Percentiles rank a stretch among this genome's conserved stretches.
Conservation (phyloP, 495 filamentous ascomycete genomes). For the Pseudevernia furfuracea region DNA sequence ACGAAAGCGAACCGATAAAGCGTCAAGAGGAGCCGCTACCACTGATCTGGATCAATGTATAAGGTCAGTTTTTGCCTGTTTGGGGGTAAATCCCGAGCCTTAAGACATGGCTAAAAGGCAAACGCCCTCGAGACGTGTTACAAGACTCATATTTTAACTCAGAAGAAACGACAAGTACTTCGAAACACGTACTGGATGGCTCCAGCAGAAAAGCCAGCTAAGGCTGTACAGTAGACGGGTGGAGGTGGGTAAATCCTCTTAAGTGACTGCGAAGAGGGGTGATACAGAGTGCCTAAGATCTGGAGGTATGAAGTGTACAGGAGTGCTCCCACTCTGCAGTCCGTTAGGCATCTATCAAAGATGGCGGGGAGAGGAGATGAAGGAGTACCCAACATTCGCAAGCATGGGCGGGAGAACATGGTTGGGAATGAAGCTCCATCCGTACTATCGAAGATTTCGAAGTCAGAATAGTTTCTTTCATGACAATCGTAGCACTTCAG, state of each 20-base stretch:
- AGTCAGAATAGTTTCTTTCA: background rate
- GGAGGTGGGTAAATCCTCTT: conserved; percentile 74
- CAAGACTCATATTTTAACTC: background rate
- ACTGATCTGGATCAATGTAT: conserved; percentile 39
- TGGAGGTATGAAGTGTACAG: conserved; percentile 86
- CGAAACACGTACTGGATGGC: conserved; percentile 46
- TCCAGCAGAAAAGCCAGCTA: conserved; percentile 71
- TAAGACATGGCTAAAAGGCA: background rate
- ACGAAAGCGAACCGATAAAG: conserved; percentile 71
- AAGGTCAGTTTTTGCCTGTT: background rate
- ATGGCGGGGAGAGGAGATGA: background rate
- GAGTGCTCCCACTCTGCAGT: conserved; percentile 63
- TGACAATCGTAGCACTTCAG: background rate
- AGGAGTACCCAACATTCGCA: conserved; percentile 60
- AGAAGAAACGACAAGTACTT: background rate
- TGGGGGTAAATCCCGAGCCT: background rate
- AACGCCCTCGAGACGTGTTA: background rate
- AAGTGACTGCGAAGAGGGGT: conserved; percentile 57
- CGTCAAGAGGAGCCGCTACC: conserved; percentile 81
- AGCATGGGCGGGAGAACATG: conserved; percentile 80
- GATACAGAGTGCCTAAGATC: conserved; percentile 61
- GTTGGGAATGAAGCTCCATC: conserved; percentile 81
- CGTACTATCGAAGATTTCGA: conserved; percentile 36
- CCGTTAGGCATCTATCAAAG: conserved; percentile 2
- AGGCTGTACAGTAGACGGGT: conserved; percentile 54